A percentile compares a stretch with the other conserved stretches of the same genome.
These are phyloP conservation scores for Furcasterigmium sp. DNA, from an alignment of 2,329 filamentous ascomycete species.

Conservation along the genomic window DNA sequence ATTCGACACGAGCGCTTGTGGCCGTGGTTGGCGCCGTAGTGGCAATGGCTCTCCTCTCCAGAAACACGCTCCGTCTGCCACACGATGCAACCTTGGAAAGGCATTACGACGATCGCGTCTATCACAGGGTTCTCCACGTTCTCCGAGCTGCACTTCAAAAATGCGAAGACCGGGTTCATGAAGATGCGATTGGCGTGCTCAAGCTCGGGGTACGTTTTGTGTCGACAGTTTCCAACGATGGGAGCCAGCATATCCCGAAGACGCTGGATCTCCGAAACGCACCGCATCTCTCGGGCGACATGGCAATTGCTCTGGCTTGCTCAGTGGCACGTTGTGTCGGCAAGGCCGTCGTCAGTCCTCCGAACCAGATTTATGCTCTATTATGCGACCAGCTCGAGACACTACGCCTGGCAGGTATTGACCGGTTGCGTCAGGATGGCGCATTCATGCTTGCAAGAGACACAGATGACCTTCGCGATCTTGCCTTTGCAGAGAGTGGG, in stretches of 20 bases:
- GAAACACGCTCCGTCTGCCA: background rate
- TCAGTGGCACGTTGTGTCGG: constrained; percentile 42
- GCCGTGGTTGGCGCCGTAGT: background rate
- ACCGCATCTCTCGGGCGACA: background rate
- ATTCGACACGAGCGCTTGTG: background rate
- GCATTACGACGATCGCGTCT: no score
- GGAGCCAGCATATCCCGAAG: no score
- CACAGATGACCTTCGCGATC: constrained; percentile 46
- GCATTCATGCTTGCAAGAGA: constrained; percentile 47
- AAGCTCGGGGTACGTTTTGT: constrained; percentile 7
- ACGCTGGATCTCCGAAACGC: background rate
- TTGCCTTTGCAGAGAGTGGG: constrained; percentile 44
- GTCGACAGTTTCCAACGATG: no score
- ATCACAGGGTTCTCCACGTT: constrained; percentile 3
- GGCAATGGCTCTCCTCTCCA: background rate
- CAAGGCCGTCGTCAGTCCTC: constrained; percentile 30
- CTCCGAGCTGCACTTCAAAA: constrained; percentile 9
- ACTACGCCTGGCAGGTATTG: constrained; percentile 24
- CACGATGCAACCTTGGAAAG: no score
- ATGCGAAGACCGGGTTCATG: no score
- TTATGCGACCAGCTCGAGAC: constrained; percentile 35
- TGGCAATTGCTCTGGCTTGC: constrained; percentile 27
- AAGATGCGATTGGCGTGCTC: constrained; percentile 4
- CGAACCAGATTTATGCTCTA: constrained; percentile 28
- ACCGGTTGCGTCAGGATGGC: constrained; percentile 36